phyloP scores from a whole-genome alignment of 148 eudicot genomes.

The Cornus florida region DNA sequence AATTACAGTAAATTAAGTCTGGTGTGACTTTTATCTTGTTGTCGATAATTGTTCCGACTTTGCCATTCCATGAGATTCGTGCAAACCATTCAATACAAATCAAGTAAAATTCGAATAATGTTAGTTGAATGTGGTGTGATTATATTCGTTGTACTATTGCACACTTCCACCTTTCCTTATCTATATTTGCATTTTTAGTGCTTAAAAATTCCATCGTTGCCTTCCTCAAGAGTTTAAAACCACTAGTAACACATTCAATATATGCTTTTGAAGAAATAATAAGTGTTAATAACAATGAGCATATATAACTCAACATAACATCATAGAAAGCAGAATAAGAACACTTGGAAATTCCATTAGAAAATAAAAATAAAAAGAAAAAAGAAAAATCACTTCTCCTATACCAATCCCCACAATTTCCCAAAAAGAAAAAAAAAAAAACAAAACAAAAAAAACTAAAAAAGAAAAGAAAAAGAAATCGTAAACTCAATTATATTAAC shows the following conservation, averaged over 20 bases:
- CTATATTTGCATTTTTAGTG: neutral
- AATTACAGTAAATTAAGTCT: no score
- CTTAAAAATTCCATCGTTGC: neutral
- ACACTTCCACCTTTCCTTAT: no score
- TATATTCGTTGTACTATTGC: no score
- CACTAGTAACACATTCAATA: no score
- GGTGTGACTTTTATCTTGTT: no score
- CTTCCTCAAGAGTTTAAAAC: neutral
- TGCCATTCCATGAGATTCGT: no score
- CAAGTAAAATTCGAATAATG: no score
- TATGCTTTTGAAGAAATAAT: neutral
- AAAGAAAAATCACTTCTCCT: conserved; percentile 23
- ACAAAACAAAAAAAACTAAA: conserved; percentile 1
- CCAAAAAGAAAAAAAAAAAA: conserved; percentile 14
- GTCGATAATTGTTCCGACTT: no score
- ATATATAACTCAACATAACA: neutral
- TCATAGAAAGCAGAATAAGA: neutral
- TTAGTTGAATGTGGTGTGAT: no score
- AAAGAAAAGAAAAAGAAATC: conserved; percentile 13
- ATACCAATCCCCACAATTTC: conserved; percentile 66
- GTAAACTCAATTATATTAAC: conserved; percentile 19
- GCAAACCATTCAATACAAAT: no score
- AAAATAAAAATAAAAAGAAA: neutral
- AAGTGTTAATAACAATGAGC: neutral
- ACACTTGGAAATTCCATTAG: conserved; percentile 13